Evolutionary conservation across 495 filamentous ascomycete species (phyloP).

Genomic region (Geoglossum glabrum): DNA sequence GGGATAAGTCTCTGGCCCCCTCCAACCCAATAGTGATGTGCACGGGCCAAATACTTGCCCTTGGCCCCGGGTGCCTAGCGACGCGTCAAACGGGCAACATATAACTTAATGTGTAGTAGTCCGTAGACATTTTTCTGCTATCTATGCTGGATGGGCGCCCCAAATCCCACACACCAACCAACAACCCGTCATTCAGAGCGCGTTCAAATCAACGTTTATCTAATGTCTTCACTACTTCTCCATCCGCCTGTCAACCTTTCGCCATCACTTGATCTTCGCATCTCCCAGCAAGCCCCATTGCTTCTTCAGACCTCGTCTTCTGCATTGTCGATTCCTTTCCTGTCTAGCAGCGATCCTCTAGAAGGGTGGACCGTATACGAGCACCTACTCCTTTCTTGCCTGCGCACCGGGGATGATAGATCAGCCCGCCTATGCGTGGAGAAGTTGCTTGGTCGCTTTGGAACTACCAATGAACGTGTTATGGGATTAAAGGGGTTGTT

Average conservation of each 20-base stretch:
- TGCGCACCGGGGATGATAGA: slow-evolving; percentile 68
- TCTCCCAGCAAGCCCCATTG: slow-evolving; percentile 58
- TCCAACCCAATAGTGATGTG: too few species aligned
- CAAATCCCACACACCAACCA: too few species aligned
- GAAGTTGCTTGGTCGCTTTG: slow-evolving; percentile 58
- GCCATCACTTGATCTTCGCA: slow-evolving; percentile 34
- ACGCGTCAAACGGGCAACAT: too few species aligned
- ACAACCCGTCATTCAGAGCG: too few species aligned
- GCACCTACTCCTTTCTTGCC: slow-evolving; percentile 61
- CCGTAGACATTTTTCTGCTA: too few species aligned
- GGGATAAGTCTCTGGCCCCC: too few species aligned
- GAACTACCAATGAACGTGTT: slow-evolving; percentile 58
- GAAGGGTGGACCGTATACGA: slow-evolving; percentile 71
- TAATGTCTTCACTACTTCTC: background rate
- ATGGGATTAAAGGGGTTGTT: slow-evolving; percentile 66
- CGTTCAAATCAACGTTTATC: too few species aligned
- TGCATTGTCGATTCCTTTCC: slow-evolving; percentile 28
- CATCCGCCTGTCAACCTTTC: slow-evolving; percentile 6
- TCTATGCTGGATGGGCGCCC: too few species aligned
- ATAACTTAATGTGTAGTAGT: too few species aligned
- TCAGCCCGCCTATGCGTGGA: slow-evolving; percentile 56
- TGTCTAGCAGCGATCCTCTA: slow-evolving; percentile 39
- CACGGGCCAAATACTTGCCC: too few species aligned
- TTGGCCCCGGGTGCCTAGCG: too few species aligned
- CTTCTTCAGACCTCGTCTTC: slow-evolving; percentile 35